Percentiles rank a stretch among this genome's conserved stretches.
These are phyloP conservation scores for Neonectria coccinea DNA, from an alignment of 2,329 filamentous ascomycete species.

Conservation along the genomic window DNA sequence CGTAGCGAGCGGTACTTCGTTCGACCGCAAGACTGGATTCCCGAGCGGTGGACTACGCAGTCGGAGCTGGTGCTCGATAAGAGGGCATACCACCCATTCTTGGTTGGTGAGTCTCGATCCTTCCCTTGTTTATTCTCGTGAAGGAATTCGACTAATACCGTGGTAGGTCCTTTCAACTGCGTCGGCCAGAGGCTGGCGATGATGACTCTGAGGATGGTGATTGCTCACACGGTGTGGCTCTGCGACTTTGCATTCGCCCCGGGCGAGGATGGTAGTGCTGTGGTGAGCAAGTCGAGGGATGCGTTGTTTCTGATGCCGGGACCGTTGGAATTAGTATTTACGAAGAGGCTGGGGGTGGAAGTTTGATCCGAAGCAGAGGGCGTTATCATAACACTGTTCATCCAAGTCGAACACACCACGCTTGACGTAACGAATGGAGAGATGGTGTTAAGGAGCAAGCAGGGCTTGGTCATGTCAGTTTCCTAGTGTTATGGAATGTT, in stretches of 20 bases:
- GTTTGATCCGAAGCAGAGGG: not conserved
- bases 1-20: conserved; percentile 8
- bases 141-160: not conserved
- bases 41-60: conserved; percentile 7
- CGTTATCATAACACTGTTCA: not conserved
- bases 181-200: conserved; percentile 3
- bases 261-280: conserved; percentile 6
- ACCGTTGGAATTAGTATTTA: conserved; percentile 4
- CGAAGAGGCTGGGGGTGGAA: not conserved
- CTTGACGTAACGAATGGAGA: not conserved
- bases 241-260: conserved; percentile 9
- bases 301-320: conserved; percentile 4
- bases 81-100: conserved; percentile 10
- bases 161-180: conserved; percentile 8
- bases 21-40: conserved; percentile 7
- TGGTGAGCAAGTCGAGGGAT: not conserved
- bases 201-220: conserved; percentile 10
- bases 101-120: not conserved
- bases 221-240: conserved; percentile 10
- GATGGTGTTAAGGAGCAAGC: not conserved
- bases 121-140: not conserved
- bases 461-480: not conserved
- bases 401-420: not conserved
- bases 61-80: conserved; percentile 11
- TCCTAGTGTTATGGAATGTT: not conserved